Evolutionary conservation across 805 yeast genomes (phyloP).

Genomic region (Metschnikowia drakensbergensis): DNA sequence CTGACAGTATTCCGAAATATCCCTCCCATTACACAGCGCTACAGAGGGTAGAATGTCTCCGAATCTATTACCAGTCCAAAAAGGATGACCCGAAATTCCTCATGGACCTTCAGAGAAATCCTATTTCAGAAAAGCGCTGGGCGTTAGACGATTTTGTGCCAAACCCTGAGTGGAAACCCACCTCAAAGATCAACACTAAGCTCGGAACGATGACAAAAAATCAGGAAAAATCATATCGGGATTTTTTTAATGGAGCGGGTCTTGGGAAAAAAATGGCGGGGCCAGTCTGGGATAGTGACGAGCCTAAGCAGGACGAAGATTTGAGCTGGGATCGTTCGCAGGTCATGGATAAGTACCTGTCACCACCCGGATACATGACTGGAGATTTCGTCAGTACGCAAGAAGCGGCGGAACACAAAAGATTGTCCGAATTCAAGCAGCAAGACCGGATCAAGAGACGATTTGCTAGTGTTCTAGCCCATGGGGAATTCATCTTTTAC

Average conservation of each 20-base stretch:
- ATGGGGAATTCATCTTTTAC: conserved; percentile 33
- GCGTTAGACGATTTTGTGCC: conserved; percentile 33
- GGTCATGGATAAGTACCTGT: conserved; percentile 34
- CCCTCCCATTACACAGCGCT: conserved; percentile 27
- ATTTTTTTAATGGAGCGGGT: conserved; percentile 19
- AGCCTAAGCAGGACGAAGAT: conserved; percentile 1
- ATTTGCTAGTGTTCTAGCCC: conserved; percentile 23
- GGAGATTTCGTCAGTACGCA: conserved; percentile 37
- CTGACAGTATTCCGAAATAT: conserved; percentile 1
- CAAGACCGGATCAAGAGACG: conserved; percentile 27
- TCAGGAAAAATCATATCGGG: conserved; percentile 17
- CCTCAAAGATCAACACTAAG: conserved; percentile 13
- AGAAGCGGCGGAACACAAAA: conserved; percentile 23
- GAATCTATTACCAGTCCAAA: conserved; percentile 23
- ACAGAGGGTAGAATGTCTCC: conserved; percentile 30
- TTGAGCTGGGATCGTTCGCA: conserved; percentile 22
- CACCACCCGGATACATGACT: conserved; percentile 40
- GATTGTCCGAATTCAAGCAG: conserved; percentile 21
- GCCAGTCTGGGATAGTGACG: conserved; percentile 19
- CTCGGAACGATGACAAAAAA: conserved; percentile 20
- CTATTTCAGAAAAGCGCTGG: conserved; percentile 38
- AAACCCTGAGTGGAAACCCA: conserved; percentile 24
- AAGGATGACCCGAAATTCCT: conserved; percentile 19
- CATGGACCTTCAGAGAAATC: conserved; percentile 29
- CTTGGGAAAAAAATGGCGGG: conserved; percentile 13